Evolutionary conservation across 306 rosid genomes (phyloP).

Genomic region (Citrullus amarus): DNA sequence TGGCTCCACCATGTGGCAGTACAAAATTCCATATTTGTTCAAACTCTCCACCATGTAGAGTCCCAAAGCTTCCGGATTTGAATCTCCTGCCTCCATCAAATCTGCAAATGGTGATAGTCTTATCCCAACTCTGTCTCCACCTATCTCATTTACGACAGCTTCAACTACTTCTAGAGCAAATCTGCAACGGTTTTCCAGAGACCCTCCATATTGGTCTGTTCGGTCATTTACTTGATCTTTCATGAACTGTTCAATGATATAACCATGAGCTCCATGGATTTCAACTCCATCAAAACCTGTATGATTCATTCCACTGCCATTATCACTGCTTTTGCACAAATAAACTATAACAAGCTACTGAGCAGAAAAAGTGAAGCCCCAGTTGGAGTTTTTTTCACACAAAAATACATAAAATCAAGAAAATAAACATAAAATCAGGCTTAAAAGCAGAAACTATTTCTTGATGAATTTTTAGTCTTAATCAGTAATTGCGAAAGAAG

Average conservation of each 20-base stretch:
- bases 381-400: no score
- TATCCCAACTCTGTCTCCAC: slow-evolving; percentile 52
- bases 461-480: neutral
- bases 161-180: slow-evolving; percentile 42
- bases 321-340: neutral
- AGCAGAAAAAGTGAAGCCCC: neutral
- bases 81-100: slow-evolving; percentile 39
- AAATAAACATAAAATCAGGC: no score
- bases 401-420: no score
- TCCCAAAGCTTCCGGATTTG: slow-evolving; percentile 47
- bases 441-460: neutral
- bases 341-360: neutral
- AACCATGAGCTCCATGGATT: slow-evolving; percentile 32
- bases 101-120: slow-evolving; percentile 55
- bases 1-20: slow-evolving; percentile 55
- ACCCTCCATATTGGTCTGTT: slow-evolving; percentile 30
- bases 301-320: neutral
- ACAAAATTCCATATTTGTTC: slow-evolving; percentile 28
- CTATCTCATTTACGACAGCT: slow-evolving; percentile 36
- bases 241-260: slow-evolving; percentile 26
- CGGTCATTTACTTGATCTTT: slow-evolving; percentile 28
- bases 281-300: slow-evolving; percentile 40
- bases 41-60: slow-evolving; percentile 32
- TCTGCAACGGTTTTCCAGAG: slow-evolving; percentile 51
- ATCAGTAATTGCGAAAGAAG: neutral